Evolutionary conservation across 805 yeast genomes (phyloP), one percentile per base, ranked within the genome.

Genomic region (Yarrowia porcina): DNA sequence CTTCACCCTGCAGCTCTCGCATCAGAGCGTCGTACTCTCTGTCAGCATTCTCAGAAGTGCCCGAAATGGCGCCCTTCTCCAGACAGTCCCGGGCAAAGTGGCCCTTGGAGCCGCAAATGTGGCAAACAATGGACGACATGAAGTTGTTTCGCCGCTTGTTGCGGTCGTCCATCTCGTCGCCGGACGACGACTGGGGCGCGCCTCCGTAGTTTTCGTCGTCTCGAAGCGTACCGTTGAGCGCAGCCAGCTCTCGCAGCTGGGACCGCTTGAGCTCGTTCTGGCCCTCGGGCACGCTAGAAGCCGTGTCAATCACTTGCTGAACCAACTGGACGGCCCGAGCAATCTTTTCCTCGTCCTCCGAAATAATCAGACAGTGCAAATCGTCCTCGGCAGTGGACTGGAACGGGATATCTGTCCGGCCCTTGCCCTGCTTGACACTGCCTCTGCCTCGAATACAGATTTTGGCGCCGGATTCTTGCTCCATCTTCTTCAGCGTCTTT

Each of bases 361-460:
- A 90, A 3, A 89, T 88, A 56, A 94, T 85, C 39, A 92, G 75
- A 69, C 96, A 92, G 74, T 94, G 99, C 62, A 96, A 75, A 42
- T 90, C 96, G 64, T 96, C 99, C 47, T 86, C 85, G 67, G 86
- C 76, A 64, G 83, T 81, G 65, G 81, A 79, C 32, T 82, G 82
- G 39, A 69, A 71, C 2, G 81, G 78, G 15, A 79, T 71, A 38
- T 78, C 80, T 12, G 78, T 70, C 0, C 82, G 75, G 64, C 82
- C 82, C 72, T 85, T 88, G 32, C 98, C 98, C 70, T 90, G 96
- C 71, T 93, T 93, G 18, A 91, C 96, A 0, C 97, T 92, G 0
- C 99, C 99, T 68, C 88, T 86, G 27, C 99, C 99, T 68, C 99
- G 80, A 56, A 94, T 89, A 2, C 92, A 96, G 64, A 94, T 87